Evolutionary conservation across 2,329 filamentous ascomycete species (phyloP).

Genomic region (Penicillium griseofulvum): DNA sequence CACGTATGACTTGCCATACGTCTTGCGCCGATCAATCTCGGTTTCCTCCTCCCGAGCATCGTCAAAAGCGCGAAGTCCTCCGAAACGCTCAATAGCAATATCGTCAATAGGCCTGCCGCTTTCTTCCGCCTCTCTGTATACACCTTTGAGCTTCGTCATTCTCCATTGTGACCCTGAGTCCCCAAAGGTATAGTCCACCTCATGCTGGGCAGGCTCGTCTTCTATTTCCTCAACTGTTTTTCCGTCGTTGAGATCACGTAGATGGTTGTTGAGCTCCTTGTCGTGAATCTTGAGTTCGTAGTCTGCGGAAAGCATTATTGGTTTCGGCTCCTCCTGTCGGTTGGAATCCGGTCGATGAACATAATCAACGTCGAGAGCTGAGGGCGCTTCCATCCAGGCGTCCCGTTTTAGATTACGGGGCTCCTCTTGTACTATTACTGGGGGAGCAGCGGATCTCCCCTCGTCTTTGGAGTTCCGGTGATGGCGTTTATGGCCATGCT

Average conservation of each 20-base stretch:
- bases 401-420: constrained; percentile 62
- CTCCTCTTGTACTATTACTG: constrained; percentile 43
- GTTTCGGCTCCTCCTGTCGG: constrained; percentile 42
- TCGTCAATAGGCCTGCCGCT: constrained; percentile 72
- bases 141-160: constrained; percentile 88
- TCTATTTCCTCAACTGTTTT: constrained; percentile 55
- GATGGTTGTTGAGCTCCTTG: constrained; percentile 74
- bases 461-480: constrained; percentile 45
- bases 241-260: constrained; percentile 61
- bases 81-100: constrained; percentile 77
- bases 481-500: constrained; percentile 50
- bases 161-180: constrained; percentile 90
- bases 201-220: constrained; percentile 55
- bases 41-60: constrained; percentile 88
- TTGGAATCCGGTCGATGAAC: constrained; percentile 60
- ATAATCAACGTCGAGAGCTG: constrained; percentile 80
- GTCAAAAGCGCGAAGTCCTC: constrained; percentile 79
- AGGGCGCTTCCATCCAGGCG: constrained; percentile 91
- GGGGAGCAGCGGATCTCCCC: constrained; percentile 29
- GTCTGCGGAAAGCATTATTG: constrained; percentile 51
- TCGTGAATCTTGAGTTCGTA: constrained; percentile 71
- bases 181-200: constrained; percentile 81
- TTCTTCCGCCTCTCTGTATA: constrained; percentile 77
- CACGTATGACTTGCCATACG: constrained; percentile 81
- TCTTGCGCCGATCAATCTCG: constrained; percentile 78